Base-by-base conservation (phyloP, 2,329 filamentous ascomycete species). In the Fusarium metavorans region DNA sequence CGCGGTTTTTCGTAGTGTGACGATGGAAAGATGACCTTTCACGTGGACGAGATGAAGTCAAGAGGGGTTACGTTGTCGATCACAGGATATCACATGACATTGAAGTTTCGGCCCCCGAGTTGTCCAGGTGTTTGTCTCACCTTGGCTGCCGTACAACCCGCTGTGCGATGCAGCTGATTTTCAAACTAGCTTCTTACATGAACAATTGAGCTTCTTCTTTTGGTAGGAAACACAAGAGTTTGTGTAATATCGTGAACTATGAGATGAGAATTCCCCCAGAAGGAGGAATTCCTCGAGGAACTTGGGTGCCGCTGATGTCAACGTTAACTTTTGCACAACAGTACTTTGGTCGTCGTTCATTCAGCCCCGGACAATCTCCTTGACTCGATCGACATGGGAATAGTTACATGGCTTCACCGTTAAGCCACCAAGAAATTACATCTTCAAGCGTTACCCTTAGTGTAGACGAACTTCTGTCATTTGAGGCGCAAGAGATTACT, bases 81-180 rank as follows among this genome's bases (percentile, higher is more conserved):
- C 48, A 48, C 43, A 48, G 23, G 48, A n/a, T 32, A 52, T 52
- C 48, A 52, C 48, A 30, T 52, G 48, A 27, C 27, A 52, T 30
- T 48, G 14, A 48, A 52, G 9, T 52, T 52, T 52, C 48, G 48
- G 48, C 48, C 48, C 48, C 48, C 25, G 48, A 52, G 48, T 30
- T 52, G 16, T 52, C 32, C 25, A 52, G 48, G 18, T 16, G 23
- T 67, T 23, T 59, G 66, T 73, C 56, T 52, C 27, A 52, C 48
- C 4, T 48, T 18, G 23, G 2, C 43, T 52, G 48, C 10, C 25
- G 48, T 30, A n/a, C 48, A 52, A 52, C 25, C 25, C 14, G 7
- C 52, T 56, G 27, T 16, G 13, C 18, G n/a, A 56, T 18, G n/a
- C 6, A 23, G 43, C 43, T 25, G 23, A 48, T 48, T 48, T 16